Percentiles rank a stretch among this genome's conserved stretches.
Evolutionary conservation across 2,329 filamentous ascomycete species (phyloP).

Genomic region (Penicillium paneum): DNA sequence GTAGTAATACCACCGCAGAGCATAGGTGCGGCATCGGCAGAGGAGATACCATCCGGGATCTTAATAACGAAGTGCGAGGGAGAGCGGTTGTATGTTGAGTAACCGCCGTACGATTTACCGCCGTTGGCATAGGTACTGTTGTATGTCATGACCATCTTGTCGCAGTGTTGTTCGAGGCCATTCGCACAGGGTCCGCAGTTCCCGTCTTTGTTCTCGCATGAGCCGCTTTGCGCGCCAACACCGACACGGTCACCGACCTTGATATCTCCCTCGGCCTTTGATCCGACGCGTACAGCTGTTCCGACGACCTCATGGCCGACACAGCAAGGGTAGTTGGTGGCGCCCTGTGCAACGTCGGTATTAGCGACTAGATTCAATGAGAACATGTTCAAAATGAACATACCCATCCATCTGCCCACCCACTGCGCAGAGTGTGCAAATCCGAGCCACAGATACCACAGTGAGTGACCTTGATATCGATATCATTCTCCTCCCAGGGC

Average conservation of each 20-base stretch:
- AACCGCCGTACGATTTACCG: constrained; percentile 65
- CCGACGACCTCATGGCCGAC: constrained; percentile 66
- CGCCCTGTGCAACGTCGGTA: constrained; percentile 20
- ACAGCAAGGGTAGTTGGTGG: constrained; percentile 44
- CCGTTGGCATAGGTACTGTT: constrained; percentile 46
- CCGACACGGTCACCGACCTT: constrained; percentile 43
- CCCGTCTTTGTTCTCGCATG: constrained; percentile 46
- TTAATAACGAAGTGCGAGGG: constrained; percentile 58
- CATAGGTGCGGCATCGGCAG: constrained; percentile 61
- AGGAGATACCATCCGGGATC: constrained; percentile 51
- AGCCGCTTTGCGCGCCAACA: constrained; percentile 59
- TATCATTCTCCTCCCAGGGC: constrained; percentile 61
- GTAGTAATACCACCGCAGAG: constrained; percentile 73
- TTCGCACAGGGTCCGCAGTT: constrained; percentile 53
- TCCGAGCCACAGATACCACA: constrained; percentile 65
- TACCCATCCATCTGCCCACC: constrained; percentile 46
- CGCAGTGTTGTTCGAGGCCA: constrained; percentile 38
- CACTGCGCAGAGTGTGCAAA: constrained; percentile 56
- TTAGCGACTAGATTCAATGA: not conserved
- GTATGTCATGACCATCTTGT: constrained; percentile 30
- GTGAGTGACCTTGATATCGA: constrained; percentile 63
- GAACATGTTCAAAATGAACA: not conserved
- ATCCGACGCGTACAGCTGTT: constrained; percentile 55
- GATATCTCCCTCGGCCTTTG: constrained; percentile 32
- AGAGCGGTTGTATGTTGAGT: constrained; percentile 55